phyloP scores from a whole-genome alignment of 495 filamentous ascomycete genomes.

The Aspergillus taichungensis region DNA sequence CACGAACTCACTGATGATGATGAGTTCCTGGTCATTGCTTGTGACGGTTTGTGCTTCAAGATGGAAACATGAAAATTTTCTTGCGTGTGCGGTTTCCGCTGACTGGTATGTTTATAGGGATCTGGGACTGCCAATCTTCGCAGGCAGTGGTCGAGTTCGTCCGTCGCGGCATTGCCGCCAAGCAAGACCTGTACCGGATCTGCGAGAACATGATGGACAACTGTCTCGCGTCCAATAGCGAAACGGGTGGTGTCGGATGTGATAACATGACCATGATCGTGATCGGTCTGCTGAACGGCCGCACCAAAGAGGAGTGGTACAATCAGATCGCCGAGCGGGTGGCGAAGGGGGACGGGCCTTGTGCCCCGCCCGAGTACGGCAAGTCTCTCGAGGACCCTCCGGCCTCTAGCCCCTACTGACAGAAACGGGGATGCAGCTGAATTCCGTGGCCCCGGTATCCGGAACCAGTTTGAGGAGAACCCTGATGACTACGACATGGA shows the following conservation, averaged over 20 bases:
- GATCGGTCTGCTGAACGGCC: conserved; percentile 79
- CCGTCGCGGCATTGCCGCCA: conserved; percentile 85
- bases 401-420: conserved; percentile 41
- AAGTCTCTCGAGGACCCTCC: conserved; percentile 53
- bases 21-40: conserved; percentile 94
- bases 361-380: conserved; percentile 99
- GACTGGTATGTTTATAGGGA: conserved; percentile 49
- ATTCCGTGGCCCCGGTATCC: conserved; percentile 76
- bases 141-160: conserved; percentile 97
- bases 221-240: conserved; percentile 91
- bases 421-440: conserved; percentile 61
- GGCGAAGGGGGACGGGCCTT: conserved; percentile 94
- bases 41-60: conserved; percentile 63
- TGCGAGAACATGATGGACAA: conserved; percentile 99
- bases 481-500: conserved; percentile 88
- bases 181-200: conserved; percentile 85
- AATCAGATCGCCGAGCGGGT: conserved; percentile 89
- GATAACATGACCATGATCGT: conserved; percentile 99
- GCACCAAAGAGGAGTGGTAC: conserved; percentile 96
- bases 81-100: neutral
- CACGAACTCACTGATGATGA: conserved; percentile 90
- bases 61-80: neutral
- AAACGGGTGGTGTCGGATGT: conserved; percentile 95
- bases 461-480: conserved; percentile 87
- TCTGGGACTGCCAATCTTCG: conserved; percentile 99